Evolutionary conservation across 352 stramenopile genomes (phyloP).

Genomic region (Globisporangium abappressorium): DNA sequence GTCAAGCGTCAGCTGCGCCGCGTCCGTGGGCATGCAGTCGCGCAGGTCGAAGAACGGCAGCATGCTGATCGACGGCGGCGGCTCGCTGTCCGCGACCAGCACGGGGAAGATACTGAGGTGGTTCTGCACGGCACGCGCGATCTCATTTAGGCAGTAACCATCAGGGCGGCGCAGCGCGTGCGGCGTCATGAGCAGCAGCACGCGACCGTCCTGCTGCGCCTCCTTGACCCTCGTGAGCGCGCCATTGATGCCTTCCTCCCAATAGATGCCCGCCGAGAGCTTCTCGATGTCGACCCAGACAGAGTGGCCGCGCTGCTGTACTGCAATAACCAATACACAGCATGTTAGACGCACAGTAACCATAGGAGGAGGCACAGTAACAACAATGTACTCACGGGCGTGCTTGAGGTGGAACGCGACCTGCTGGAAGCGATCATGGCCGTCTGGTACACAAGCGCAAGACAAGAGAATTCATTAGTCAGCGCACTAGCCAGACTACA

Average conservation of each 20-base stretch:
- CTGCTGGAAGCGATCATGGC: constrained; percentile 70
- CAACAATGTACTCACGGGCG: constrained; percentile 28
- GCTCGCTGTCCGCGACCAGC: constrained; percentile 61
- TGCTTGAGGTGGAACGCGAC: constrained; percentile 71
- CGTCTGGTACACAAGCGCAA: constrained; percentile 31
- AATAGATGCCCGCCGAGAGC: constrained; percentile 67
- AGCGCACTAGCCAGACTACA: neutral
- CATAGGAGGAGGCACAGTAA: neutral
- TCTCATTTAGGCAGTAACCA: constrained; percentile 80
- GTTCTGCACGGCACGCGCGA: constrained; percentile 55
- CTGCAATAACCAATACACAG: constrained; percentile 22
- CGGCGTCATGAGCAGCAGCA: constrained; percentile 77
- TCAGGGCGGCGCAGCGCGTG: constrained; percentile 68
- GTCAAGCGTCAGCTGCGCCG: constrained; percentile 25
- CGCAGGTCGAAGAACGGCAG: constrained; percentile 75
- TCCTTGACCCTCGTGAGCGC: constrained; percentile 69
- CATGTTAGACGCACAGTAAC: neutral
- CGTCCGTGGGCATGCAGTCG: constrained; percentile 50
- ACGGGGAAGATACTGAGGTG: constrained; percentile 71
- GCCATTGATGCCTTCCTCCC: constrained; percentile 69
- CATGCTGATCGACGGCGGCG: constrained; percentile 63
- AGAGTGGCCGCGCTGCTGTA: constrained; percentile 54
- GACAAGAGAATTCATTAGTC: neutral
- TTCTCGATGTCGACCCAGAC: constrained; percentile 77
- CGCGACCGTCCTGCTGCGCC: constrained; percentile 61